Conservation (phyloP, 345 rosid genomes). For the Bruguiera gymnorhiza region DNA sequence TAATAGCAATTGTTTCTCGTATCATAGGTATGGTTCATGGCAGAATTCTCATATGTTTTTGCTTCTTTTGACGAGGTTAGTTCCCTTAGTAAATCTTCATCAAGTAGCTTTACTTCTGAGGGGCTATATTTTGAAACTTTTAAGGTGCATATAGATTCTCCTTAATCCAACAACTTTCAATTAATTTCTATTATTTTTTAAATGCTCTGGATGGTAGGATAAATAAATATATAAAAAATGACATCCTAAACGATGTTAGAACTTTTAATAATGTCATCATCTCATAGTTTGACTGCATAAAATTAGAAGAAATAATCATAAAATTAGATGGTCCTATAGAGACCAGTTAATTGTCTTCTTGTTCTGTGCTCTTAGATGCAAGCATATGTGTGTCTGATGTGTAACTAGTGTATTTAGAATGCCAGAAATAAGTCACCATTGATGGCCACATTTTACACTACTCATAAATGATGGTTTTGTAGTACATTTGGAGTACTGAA, state of each 20-base stretch:
- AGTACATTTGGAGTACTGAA: background rate
- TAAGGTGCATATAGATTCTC: background rate
- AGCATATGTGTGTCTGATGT: background rate
- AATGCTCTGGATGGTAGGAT: background rate
- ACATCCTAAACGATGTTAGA: background rate
- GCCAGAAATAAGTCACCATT: background rate
- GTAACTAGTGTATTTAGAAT: background rate
- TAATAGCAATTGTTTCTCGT: background rate
- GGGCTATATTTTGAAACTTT: conserved; percentile 3
- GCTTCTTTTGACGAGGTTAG: conserved; percentile 74
- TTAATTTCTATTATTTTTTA: background rate
- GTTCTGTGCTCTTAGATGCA: background rate
- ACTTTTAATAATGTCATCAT: background rate
- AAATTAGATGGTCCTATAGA: too few species aligned
- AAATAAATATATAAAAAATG: background rate
- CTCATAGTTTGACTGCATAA: too few species aligned
- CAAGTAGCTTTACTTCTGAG: background rate
- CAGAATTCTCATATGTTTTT: conserved; percentile 67
- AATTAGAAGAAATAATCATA: too few species aligned
- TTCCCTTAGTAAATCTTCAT: conserved; percentile 10
- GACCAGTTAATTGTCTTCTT: background rate
- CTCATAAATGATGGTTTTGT: background rate
- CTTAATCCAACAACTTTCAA: background rate
- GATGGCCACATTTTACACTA: background rate
- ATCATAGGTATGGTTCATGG: conserved; percentile 91